These are phyloP conservation scores for Phytophthora citricola DNA, from an alignment of 352 stramenopile species.

Conservation along the genomic window DNA sequence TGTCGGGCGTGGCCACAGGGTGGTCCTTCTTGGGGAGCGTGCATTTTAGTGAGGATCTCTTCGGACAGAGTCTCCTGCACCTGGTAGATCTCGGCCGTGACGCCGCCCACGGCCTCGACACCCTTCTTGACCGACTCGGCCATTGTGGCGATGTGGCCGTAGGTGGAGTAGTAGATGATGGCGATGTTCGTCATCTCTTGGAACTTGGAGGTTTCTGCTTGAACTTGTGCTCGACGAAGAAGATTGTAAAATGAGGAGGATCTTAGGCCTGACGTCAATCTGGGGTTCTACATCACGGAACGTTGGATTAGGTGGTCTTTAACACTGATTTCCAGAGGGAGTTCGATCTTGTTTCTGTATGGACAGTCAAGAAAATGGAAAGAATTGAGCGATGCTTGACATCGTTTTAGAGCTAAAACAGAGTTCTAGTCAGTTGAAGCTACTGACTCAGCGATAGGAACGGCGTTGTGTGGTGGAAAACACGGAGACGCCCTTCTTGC, in stretches of 20 bases:
- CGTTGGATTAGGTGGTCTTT: neutral
- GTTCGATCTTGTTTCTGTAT: slow-evolving; percentile 2
- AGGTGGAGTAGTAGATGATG: slow-evolving; percentile 89
- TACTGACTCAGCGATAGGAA: slow-evolving; percentile 63
- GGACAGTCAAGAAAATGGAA: slow-evolving; percentile 5
- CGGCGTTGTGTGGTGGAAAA: slow-evolving; percentile 80
- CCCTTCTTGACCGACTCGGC: slow-evolving; percentile 78
- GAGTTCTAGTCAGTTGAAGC: neutral
- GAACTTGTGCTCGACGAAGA: slow-evolving; percentile 28
- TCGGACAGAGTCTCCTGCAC: slow-evolving; percentile 83
- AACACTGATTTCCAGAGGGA: slow-evolving; percentile 4
- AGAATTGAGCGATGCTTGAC: slow-evolving; percentile 23
- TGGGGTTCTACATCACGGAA: slow-evolving; percentile 11
- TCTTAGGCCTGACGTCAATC: slow-evolving; percentile 7
- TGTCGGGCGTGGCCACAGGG: slow-evolving; percentile 63
- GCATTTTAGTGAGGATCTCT: slow-evolving; percentile 86
- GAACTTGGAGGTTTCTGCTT: slow-evolving; percentile 3
- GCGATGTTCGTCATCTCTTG: slow-evolving; percentile 68
- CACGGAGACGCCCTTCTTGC: slow-evolving; percentile 76
- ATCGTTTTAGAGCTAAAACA: slow-evolving; percentile 21
- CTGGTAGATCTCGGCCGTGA: slow-evolving; percentile 73
- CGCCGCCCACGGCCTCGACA: slow-evolving; percentile 70
- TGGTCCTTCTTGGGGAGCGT: slow-evolving; percentile 80
- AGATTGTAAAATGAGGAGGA: slow-evolving; percentile 35
- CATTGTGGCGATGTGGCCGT: slow-evolving; percentile 86